Base-by-base conservation (phyloP, 371 early-diverging fungal species). In the Actinomortierella wolfii region DNA sequence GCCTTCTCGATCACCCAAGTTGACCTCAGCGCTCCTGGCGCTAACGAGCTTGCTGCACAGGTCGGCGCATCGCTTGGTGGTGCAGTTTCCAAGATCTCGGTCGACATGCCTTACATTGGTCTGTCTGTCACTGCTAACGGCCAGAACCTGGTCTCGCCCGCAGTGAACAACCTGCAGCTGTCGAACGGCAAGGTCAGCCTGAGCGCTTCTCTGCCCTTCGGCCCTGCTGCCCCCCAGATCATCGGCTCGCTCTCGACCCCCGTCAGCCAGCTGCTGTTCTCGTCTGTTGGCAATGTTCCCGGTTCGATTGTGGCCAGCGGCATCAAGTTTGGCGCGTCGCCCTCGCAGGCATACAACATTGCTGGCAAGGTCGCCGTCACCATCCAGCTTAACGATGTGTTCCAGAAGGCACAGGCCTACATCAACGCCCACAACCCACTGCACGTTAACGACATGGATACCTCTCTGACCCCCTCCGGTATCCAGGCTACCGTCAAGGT, bases 61-160 rank as follows among this genome's bases (percentile, higher is more conserved):
- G 26, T 67, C n/a, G 62, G 48, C 29, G 73, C 73, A 23, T 66
- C 73, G 25, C 66, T 73, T 20, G 59, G 73, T 4, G 73, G 73
- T 13, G 66, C 66, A 52, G 73, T 63, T 2, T 73, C 73, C 54
- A 73, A 73, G 63, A 66, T 73, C 67, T 73, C 73, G 13, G 67
- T 66, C 48, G 53, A 73, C 49, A 66, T 73, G 73, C 73, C 73
- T 18, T 73, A 73, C 50, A 47, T 66, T 28, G 67, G 60, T 34
- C 60, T 66, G 28, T 13, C 59, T 49, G 46, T 73, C 48, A 43
- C 59, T 50, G 73, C 59, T 18, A 59, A 50, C 13, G 73, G 67
- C n/a, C 6, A 18, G n/a, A 59, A 63, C 9, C 45, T 73, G 46
- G 62, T 73, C 18, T 56, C 49, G 40, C 73, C 73, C 14, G 59